A percentile compares a stretch with the other conserved stretches of the same genome.
phyloP scores from a whole-genome alignment of 768 basidiomycete species.

The Termitomyces sp. region DNA sequence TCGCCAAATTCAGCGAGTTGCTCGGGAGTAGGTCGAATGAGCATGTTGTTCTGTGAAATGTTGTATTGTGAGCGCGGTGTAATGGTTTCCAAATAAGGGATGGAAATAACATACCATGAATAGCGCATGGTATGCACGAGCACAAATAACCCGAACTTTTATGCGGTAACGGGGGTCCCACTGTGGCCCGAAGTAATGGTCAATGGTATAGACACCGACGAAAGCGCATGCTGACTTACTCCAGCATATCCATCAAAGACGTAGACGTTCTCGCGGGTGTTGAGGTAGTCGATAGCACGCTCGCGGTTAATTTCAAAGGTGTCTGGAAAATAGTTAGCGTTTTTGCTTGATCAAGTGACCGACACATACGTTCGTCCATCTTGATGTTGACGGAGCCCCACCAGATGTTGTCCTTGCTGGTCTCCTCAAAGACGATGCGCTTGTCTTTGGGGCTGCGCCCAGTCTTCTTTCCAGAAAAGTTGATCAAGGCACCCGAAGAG shows the following conservation, averaged over 20 bases:
- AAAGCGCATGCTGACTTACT: slow-evolving; percentile 34
- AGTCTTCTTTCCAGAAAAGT: slow-evolving; percentile 99
- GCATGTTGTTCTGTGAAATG: slow-evolving; percentile 95
- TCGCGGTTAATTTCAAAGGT: slow-evolving; percentile 99
- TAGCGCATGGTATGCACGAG: slow-evolving; percentile 96
- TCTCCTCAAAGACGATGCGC: slow-evolving; percentile 98
- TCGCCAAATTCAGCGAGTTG: slow-evolving; percentile 94
- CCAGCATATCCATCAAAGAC: slow-evolving; percentile 97
- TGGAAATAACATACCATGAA: slow-evolving; percentile 81
- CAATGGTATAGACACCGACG: slow-evolving; percentile 4
- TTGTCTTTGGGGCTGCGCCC: slow-evolving; percentile 98
- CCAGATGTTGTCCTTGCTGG: slow-evolving; percentile 96
- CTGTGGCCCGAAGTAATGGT: slow-evolving; percentile 30
- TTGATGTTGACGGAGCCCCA: slow-evolving; percentile 99
- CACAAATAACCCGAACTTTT: slow-evolving; percentile 99
- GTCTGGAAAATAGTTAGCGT: slow-evolving; percentile 40
- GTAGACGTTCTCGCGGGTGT: slow-evolving; percentile 97
- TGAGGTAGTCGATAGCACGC: slow-evolving; percentile 97
- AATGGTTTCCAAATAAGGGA: slow-evolving; percentile 7
- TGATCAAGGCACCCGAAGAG: slow-evolving; percentile 94
- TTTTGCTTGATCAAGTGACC: no score
- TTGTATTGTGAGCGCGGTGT: slow-evolving; percentile 12
- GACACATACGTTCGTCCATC: slow-evolving; percentile 84
- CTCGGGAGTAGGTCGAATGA: slow-evolving; percentile 95
- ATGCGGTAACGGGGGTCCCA: slow-evolving; percentile 99